Evolutionary conservation across 163 green algal species (phyloP).

Genomic region (Picocystis sp.): DNA sequence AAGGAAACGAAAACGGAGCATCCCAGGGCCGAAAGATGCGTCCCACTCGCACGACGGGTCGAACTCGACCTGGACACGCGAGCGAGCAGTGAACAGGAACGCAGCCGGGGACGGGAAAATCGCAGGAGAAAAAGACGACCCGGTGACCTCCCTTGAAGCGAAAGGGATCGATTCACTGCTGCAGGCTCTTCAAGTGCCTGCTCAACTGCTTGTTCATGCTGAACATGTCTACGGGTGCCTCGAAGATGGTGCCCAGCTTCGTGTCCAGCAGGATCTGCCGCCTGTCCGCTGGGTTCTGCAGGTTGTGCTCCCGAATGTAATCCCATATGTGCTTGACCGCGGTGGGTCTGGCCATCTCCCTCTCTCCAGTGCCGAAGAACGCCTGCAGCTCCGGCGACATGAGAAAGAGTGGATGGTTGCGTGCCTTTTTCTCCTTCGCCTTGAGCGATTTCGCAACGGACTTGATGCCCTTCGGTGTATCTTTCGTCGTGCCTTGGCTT

Average conservation of each 20-base stretch:
- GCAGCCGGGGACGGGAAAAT: too few relatives aligned
- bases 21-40: too few relatives aligned
- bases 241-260: conserved; percentile 3
- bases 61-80: too few relatives aligned
- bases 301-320: conserved; percentile 6
- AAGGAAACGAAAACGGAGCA: too few relatives aligned
- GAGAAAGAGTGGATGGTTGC: not conserved
- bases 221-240: conserved; percentile 31
- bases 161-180: too few relatives aligned
- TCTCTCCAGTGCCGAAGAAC: conserved; percentile 2
- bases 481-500: conserved; percentile 1
- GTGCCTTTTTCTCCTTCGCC: conserved; percentile 1
- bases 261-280: conserved; percentile 2
- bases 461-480: not conserved
- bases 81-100: too few relatives aligned
- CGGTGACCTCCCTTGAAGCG: too few relatives aligned
- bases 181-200: conserved; percentile 16
- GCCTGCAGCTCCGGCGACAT: not conserved
- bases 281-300: conserved; percentile 1
- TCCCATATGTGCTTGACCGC: conserved; percentile 7
- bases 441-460: not conserved
- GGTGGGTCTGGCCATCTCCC: not conserved
- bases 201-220: conserved; percentile 39
- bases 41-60: too few relatives aligned
- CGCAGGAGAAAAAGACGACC: too few relatives aligned